phyloP scores from a whole-genome alignment of 2,329 filamentous ascomycete genomes.

The Bipolaris sorokiniana region DNA sequence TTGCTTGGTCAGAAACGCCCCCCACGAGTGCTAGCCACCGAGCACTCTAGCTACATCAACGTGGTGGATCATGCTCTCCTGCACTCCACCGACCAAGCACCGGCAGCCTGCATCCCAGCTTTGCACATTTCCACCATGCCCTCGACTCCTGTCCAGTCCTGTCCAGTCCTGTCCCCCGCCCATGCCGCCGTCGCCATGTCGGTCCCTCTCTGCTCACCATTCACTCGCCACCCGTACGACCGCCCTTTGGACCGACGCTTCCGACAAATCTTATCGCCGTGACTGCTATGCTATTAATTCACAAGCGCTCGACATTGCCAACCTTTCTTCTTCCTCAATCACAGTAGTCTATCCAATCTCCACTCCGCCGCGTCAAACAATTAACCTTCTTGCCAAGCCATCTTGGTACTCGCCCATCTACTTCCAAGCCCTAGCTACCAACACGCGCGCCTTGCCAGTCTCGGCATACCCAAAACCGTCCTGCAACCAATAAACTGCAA shows the following conservation, averaged over 20 bases:
- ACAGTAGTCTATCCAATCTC: constrained; percentile 29
- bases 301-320: constrained; percentile 12
- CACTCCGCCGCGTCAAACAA: constrained; percentile 41
- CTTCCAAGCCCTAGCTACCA: constrained; percentile 33
- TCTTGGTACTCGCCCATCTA: constrained; percentile 32
- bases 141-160: neutral
- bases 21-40: constrained; percentile 34
- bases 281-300: constrained; percentile 14
- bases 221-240: constrained; percentile 13
- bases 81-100: constrained; percentile 22
- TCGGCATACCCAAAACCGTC: constrained; percentile 34
- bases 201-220: constrained; percentile 21
- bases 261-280: constrained; percentile 14
- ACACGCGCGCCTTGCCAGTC: constrained; percentile 25
- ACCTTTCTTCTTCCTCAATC: constrained; percentile 17
- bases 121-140: constrained; percentile 25
- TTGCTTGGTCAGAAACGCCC: constrained; percentile 27
- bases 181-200: constrained; percentile 25
- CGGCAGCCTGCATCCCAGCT: constrained; percentile 25
- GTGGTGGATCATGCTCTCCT: constrained; percentile 29
- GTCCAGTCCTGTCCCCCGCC: neutral
- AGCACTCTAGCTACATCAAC: constrained; percentile 28
- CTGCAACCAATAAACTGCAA: constrained; percentile 26
- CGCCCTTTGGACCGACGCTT: constrained; percentile 25
- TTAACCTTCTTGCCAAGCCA: constrained; percentile 26